These are phyloP conservation scores for cucumber (Cucumis sativus) DNA, from an alignment of 306 rosid genomes.

Conservation along the genomic window DNA sequence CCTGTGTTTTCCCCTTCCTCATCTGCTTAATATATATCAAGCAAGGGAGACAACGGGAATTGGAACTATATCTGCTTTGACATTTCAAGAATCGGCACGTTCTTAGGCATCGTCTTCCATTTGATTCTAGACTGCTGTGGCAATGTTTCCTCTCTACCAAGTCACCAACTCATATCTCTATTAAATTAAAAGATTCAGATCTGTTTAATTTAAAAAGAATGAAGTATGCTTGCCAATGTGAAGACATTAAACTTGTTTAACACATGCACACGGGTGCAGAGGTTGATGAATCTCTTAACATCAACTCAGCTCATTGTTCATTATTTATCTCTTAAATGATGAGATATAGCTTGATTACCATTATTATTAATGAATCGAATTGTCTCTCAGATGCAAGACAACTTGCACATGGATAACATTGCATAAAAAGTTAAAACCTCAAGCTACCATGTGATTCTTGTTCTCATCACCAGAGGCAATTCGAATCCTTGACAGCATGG, in stretches of 20 bases:
- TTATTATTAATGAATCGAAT: neutral
- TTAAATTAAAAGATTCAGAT: neutral
- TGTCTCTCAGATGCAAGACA: neutral
- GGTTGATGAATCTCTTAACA: neutral
- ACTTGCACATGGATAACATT: neutral
- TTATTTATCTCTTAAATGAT: neutral
- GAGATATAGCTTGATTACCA: neutral
- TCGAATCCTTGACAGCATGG: neutral
- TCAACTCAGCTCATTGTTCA: neutral
- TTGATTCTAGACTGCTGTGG: neutral
- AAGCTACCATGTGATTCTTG: neutral
- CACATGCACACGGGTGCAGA: neutral
- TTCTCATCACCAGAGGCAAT: neutral
- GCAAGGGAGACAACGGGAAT: neutral
- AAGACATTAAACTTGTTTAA: neutral
- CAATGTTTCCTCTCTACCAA: neutral
- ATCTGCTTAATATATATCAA: neutral
- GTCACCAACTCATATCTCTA: neutral
- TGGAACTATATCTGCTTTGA: neutral
- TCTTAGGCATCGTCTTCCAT: neutral
- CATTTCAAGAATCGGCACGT: neutral
- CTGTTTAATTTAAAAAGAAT: neutral
- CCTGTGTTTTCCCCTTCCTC: neutral
- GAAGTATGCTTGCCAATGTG: neutral
- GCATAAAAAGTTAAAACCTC: too few species aligned